phyloP scores from a whole-genome alignment of 768 basidiomycete genomes.

The Russula abietina region DNA sequence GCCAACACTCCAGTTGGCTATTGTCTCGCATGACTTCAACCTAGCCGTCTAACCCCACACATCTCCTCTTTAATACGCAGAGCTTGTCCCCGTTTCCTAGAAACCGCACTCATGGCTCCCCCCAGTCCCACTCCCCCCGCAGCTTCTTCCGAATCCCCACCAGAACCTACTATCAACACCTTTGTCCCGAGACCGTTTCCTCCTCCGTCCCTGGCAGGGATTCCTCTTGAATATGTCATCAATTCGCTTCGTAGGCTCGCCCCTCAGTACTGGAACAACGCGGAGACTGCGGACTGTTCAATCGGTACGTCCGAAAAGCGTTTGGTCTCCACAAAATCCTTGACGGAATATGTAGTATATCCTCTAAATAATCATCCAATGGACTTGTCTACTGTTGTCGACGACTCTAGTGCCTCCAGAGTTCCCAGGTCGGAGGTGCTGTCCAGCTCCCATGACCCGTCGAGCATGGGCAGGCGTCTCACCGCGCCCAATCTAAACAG shows the following conservation, averaged over 20 bases:
- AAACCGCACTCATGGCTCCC: constrained; percentile 20
- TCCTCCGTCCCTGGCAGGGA: constrained; percentile 52
- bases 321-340: background rate
- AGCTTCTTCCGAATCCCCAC: constrained; percentile 19
- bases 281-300: constrained; percentile 74
- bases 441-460: constrained; percentile 35
- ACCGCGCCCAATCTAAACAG: constrained; percentile 46
- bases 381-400: background rate
- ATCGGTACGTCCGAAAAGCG: constrained; percentile 42
- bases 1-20: constrained; percentile 8
- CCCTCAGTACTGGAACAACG: constrained; percentile 64
- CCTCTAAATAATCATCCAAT: constrained; percentile 2
- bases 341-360: constrained; percentile 15
- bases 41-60: background rate
- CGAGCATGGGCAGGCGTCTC: constrained; percentile 43
- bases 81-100: background rate
- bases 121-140: constrained; percentile 12
- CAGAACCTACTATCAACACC: constrained; percentile 28
- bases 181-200: constrained; percentile 58
- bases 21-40: background rate
- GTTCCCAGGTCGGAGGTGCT: constrained; percentile 17
- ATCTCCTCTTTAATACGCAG: background rate
- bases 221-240: constrained; percentile 69
- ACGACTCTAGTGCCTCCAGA: constrained; percentile 6
- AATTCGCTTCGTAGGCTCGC: constrained; percentile 64